Evolutionary conservation across 768 basidiomycete species (phyloP).

Genomic region (Phanerochaete sordida): DNA sequence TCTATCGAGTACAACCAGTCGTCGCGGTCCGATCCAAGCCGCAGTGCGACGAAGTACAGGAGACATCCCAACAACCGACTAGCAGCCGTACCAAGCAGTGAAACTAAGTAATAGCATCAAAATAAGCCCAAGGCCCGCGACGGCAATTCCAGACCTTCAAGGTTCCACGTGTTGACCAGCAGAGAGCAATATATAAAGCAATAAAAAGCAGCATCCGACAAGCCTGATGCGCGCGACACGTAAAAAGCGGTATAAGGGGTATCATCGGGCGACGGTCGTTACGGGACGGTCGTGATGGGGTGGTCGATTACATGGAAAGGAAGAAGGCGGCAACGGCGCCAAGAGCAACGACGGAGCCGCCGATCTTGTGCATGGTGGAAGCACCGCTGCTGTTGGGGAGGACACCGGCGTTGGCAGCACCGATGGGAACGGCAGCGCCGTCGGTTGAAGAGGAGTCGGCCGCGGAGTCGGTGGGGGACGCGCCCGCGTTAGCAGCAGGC

Average conservation of each 20-base stretch:
- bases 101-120: neutral
- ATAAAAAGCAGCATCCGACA: constrained; percentile 4
- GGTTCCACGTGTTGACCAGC: constrained; percentile 10
- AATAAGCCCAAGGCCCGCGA: constrained; percentile 6
- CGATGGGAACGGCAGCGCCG: constrained; percentile 22
- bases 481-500: neutral
- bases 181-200: constrained; percentile 7
- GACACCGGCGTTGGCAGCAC: constrained; percentile 33
- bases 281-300: neutral
- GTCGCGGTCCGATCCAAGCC: neutral
- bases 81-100: neutral
- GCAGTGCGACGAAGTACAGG: neutral
- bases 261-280: constrained; percentile 1
- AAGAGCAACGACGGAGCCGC: constrained; percentile 8
- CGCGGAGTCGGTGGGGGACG: neutral
- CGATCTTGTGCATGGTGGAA: constrained; percentile 17
- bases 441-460: constrained; percentile 5
- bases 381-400: constrained; percentile 21
- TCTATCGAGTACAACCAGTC: constrained; percentile 2
- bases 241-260: neutral
- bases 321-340: constrained; percentile 11
- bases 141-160: constrained; percentile 5
- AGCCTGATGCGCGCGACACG: neutral
- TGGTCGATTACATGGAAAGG: neutral
- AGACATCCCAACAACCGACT: constrained; percentile 1